A percentile compares a stretch with the other conserved stretches of the same genome.
These are phyloP conservation scores for Blastobotrys proliferans DNA, from an alignment of 1,139 yeast species.

Conservation along the genomic window DNA sequence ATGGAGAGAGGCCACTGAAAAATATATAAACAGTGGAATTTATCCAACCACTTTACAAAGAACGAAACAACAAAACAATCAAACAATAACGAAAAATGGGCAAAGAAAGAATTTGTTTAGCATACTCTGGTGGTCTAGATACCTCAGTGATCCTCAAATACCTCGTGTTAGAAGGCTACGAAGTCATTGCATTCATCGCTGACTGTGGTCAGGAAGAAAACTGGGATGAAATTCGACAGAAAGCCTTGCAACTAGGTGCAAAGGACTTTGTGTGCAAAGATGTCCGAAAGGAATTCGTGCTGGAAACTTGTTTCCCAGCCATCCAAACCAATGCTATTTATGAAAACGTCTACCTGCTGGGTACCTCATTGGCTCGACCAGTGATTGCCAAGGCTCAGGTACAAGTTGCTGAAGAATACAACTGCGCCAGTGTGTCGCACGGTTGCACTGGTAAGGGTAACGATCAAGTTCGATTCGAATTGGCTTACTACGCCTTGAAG, in stretches of 20 bases:
- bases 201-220: constrained; percentile 99
- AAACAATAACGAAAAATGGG: constrained; percentile 49
- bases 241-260: constrained; percentile 96
- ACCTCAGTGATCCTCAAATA: constrained; percentile 97
- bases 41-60: neutral
- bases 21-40: neutral
- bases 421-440: constrained; percentile 97
- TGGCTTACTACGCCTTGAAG: constrained; percentile 93
- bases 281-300: constrained; percentile 91
- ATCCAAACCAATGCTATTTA: constrained; percentile 95
- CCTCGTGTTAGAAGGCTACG: constrained; percentile 96
- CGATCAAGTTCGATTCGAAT: constrained; percentile 97
- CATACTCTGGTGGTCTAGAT: constrained; percentile 98
- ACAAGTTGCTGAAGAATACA: constrained; percentile 92
- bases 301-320: constrained; percentile 91
- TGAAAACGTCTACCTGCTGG: constrained; percentile 92
- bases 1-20: too few relatives aligned
- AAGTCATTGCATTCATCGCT: constrained; percentile 96
- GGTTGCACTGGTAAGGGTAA: constrained; percentile 99
- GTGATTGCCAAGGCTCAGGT: constrained; percentile 98
- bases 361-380: constrained; percentile 97
- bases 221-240: constrained; percentile 93
- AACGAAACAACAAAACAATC: neutral
- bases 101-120: constrained; percentile 97
- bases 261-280: constrained; percentile 91